Base-by-base conservation (phyloP, 805 yeast species). In the Torulaspora indica region DNA sequence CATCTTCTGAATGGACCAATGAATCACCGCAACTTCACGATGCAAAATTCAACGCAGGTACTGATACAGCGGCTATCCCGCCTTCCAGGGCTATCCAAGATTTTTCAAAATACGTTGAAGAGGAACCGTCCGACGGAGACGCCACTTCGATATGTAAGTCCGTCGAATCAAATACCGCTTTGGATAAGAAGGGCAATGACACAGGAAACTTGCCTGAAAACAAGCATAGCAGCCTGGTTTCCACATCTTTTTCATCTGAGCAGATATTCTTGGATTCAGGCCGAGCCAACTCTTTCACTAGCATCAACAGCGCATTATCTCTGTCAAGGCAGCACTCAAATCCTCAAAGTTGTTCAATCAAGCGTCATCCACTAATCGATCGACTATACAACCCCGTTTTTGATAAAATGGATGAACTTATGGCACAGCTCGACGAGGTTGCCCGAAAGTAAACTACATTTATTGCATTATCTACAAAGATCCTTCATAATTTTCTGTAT, bases 341-440 rank as follows among this genome's bases (percentile, higher is more conserved):
- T 13, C 31, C 34, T 28, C 33, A 46, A 31, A 40, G 36, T 28
- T 31, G 34, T 31, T 17, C 34, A 31, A 25, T 41, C 15, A 43
- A 49, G 20, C 52, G 68, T 23, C 78, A 74, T 52, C 76, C 78
- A 3, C 61, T 67, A 4, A 76, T 81, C 6, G 74, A 72, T 37
- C 73, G 72, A 17, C 68, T 80, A 59, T 82, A 80, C 61, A 67
- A 74, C 53, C 85, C 85, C 2, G 69, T 82, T 6, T 67, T 81
- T 39, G 71, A 71, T 18, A 75, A 74, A 51, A 64, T 75, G 48
- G 71, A 70, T 42, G 62, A 56, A 15, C 47, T 72, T 6, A 45
- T 66, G 36, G 53, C 46, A 46, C 53, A 61, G 42, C 52, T 58
- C 41, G 56, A 62, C 30, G 42, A 52, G 5, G 41, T 56, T 20